Conservation (phyloP, 1,284 basidiomycete species). For the Trametes polyzona region DNA sequence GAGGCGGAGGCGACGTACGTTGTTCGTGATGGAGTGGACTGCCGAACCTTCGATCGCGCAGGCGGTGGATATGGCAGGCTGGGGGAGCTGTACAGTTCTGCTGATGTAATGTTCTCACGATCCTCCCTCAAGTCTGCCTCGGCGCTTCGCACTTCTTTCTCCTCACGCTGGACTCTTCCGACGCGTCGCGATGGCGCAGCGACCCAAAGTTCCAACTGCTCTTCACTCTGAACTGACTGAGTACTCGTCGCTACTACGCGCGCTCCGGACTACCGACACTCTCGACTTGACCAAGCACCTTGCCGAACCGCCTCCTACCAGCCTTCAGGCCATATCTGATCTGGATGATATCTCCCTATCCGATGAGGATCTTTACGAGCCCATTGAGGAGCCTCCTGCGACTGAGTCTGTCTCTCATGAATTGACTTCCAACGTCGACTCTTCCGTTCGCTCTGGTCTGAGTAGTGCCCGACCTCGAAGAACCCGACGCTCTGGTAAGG, state of each 20-base stretch:
- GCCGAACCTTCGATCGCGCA: constrained; percentile 21
- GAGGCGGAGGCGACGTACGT: constrained; percentile 30
- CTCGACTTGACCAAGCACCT: constrained; percentile 59
- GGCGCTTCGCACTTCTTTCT: constrained; percentile 2
- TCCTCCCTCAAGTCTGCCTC: background rate
- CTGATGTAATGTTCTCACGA: constrained; percentile 31
- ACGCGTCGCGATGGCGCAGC: constrained; percentile 42
- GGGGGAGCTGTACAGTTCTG: constrained; percentile 55
- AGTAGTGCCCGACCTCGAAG: constrained; percentile 15
- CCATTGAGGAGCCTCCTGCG: constrained; percentile 13
- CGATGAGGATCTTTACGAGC: constrained; percentile 17
- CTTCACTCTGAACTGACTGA: constrained; percentile 63
- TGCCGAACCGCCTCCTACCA: constrained; percentile 21
- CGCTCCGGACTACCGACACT: constrained; percentile 53
- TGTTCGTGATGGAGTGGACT: constrained; percentile 38
- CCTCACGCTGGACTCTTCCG: background rate
- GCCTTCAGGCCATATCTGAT: background rate
- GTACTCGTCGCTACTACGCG: constrained; percentile 64
- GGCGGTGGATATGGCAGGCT: constrained; percentile 32
- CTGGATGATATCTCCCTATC: constrained; percentile 14
- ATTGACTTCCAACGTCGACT: background rate
- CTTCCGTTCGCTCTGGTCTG: constrained; percentile 19
- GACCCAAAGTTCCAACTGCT: constrained; percentile 48
- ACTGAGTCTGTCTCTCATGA: constrained; percentile 10
- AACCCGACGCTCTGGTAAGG: constrained; percentile 30